Evolutionary conservation across 2,329 filamentous ascomycete genomes (phyloP), one percentile per base, ranked within the genome.

Genomic region (Didymella sp.): DNA sequence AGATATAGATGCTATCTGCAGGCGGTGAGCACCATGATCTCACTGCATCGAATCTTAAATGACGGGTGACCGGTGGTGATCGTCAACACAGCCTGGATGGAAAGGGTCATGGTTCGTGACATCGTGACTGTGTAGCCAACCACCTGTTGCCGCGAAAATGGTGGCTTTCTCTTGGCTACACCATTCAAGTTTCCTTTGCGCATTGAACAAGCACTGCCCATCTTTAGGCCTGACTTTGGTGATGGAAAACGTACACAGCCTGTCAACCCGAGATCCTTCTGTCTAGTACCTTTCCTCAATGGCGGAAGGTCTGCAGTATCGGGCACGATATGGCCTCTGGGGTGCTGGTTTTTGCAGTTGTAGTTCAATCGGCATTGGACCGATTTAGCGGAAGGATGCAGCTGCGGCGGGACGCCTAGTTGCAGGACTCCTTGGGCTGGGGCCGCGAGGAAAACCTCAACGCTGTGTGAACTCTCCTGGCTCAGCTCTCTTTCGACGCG

Each of bases 161-260:
- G 58, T 63, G 61, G 64, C 62, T 61, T 46, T 51, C 38, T 44
- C 62, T 68, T 64, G 58, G 61, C 59, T 56, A 54, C 38, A 51
- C 62, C 13, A 40, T 56, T 28, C 31, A 48, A 45, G 49, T n/a
- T 33, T 46, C 22, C 22, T 5, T 35, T 28, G 49, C 37, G 56
- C 45, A 50, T 27, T 52, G 38, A 13, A 41, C 45, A 53, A 58
- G 50, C 56, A 35, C 45, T 22, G 42, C 27, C 48, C 50, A 33
- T 41, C 9, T n/a, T 42, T 41, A 44, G 48, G 49, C 17, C 40
- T 27, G 48, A 49, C 37, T 44, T 52, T 57, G 17, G 38, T 17
- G 28, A 57, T 17, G 24, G 15, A n/a, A 25, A 22, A 13, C 13
- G 3, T 9, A 44, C 48, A 48, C 54, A 57, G 54, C 43, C 54